Evolutionary conservation across 257 asterid genomes (phyloP), one percentile per base, ranked within the genome.

Genomic region (Nyctanthes arbortristis): DNA sequence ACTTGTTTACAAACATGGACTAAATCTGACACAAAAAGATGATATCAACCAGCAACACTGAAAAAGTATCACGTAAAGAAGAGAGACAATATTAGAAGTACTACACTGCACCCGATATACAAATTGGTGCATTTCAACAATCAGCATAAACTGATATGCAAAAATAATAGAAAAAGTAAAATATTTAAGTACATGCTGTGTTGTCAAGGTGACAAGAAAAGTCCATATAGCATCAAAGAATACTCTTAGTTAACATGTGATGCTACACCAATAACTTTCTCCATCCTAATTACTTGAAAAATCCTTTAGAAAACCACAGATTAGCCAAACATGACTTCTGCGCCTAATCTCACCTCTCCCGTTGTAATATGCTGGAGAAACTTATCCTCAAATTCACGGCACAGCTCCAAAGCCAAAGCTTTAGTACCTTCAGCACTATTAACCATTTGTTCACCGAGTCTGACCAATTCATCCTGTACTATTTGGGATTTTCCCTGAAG

Each of bases 381-480:
- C 84, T 91, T 94, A 77, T 94, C 99, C 89, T 94, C 99, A 75
- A 91, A 94, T 81, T 94, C 99, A 62, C 99, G 96, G 84, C 99
- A 94, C 63, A 91, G 97, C 79, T 94, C 99, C 85, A 94, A 76
- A 47, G 99, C 99, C 71, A 94, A 82, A 45, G 99, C 99, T 71
- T 84, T 84, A 18, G 97, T 91, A 66, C 99, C 99, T 81, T 94
- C 99, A 59, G 97, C 64, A 79, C 95, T 91, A 58, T 80, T 71
- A 74, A 94, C 97, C 97, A 94, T 85, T 85, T 85, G 89, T 67
- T 88, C 97, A 58, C 99, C 99, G 84, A 94, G 96, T 75, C 90
- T 85, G 65, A 83, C 82, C 63, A 94, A 87, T 80, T 94, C 97
- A 84, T 91, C 99, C 77, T 94, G 97, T 31, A 94, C 97, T 29